These are phyloP conservation scores for Globisporangium irregulare DNA, from an alignment of 352 stramenopile species.

Conservation along the genomic window DNA sequence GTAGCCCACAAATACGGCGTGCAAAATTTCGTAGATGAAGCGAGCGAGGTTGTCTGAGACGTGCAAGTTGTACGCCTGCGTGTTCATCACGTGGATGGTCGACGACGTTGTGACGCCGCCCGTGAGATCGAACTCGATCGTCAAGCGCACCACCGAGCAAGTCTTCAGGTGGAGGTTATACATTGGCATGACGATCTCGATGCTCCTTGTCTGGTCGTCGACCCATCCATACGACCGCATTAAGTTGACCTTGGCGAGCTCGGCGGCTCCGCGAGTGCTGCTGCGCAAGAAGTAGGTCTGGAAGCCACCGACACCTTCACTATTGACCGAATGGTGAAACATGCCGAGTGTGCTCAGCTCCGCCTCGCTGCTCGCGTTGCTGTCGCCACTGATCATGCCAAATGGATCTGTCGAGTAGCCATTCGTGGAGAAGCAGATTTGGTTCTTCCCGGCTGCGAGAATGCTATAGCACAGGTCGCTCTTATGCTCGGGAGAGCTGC, in stretches of 20 bases:
- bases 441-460: conserved; percentile 31
- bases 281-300: conserved; percentile 62
- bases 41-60: conserved; percentile 43
- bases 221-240: conserved; percentile 60
- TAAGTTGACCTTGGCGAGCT: conserved; percentile 20
- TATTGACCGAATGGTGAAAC: conserved; percentile 46
- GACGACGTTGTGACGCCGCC: conserved; percentile 42
- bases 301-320: conserved; percentile 33
- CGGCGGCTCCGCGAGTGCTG: conserved; percentile 28
- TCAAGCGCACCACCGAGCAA: conserved; percentile 48
- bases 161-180: conserved; percentile 66
- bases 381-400: conserved; percentile 31
- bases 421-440: conserved; percentile 38
- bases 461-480: conserved; percentile 48
- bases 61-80: conserved; percentile 66
- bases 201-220: conserved; percentile 47
- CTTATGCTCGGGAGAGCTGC: conserved; percentile 33
- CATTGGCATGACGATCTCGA: conserved; percentile 48
- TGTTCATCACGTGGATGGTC: conserved; percentile 47
- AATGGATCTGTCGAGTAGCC: conserved; percentile 35
- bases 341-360: conserved; percentile 43
- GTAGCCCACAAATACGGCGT: conserved; percentile 42
- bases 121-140: conserved; percentile 50
- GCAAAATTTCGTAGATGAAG: conserved; percentile 41
- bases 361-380: conserved; percentile 8